phyloP scores from a whole-genome alignment of 805 yeast genomes.

The Cyberlindnera veronae region DNA sequence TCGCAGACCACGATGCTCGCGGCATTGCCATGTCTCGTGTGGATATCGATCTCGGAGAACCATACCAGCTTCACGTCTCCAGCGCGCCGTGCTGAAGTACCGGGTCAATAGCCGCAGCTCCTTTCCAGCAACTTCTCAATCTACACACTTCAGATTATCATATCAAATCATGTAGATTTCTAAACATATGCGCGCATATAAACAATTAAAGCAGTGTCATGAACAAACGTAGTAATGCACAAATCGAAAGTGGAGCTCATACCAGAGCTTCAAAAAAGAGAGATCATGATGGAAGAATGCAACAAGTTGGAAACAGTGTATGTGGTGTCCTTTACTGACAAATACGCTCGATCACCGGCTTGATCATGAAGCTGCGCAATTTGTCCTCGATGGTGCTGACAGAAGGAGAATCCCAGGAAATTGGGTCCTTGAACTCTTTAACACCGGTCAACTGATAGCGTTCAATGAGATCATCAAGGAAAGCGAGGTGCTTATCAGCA shows the following conservation, averaged over 20 bases:
- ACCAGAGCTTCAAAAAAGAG: not conserved
- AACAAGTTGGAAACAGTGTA: not conserved
- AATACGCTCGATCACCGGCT: conserved; percentile 10
- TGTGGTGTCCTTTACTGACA: conserved; percentile 1
- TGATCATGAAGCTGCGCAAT: conserved; percentile 9
- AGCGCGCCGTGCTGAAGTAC: no score
- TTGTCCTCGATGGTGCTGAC: not conserved
- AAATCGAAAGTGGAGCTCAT: conserved; percentile 1
- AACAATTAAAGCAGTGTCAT: not conserved
- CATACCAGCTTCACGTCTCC: no score
- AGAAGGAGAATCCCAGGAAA: not conserved
- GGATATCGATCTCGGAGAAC: no score
- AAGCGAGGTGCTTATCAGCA: conserved; percentile 3
- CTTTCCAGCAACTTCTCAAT: not conserved
- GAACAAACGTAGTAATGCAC: conserved; percentile 5
- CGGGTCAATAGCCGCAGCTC: no score
- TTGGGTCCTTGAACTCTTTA: not conserved
- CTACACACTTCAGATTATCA: not conserved
- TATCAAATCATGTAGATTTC: not conserved
- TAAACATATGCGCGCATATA: conserved; percentile 1
- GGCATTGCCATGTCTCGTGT: no score
- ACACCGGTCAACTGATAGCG: conserved; percentile 10
- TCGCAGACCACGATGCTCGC: no score
- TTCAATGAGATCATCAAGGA: conserved; percentile 6
- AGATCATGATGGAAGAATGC: not conserved